Conservation (phyloP, 2,329 filamentous ascomycete species). For the Teratosphaeria viscida region DNA sequence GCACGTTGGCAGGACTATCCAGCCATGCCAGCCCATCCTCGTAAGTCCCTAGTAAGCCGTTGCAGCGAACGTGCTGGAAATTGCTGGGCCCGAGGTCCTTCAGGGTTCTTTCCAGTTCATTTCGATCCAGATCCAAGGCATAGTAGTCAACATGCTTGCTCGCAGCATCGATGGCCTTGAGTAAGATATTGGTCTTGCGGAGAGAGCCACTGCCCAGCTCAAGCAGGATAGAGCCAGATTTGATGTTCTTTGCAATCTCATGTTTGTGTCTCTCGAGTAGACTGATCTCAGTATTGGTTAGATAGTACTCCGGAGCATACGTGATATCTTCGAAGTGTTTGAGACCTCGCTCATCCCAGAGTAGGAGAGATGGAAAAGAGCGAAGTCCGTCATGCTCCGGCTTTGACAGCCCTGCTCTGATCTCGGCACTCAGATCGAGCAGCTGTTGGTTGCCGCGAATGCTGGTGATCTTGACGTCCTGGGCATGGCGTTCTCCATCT, state of each 20-base stretch:
- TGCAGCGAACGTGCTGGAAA: neutral
- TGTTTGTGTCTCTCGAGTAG: neutral
- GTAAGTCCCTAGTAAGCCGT: neutral
- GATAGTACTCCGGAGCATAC: neutral
- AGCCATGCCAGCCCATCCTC: neutral
- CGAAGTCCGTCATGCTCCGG: neutral
- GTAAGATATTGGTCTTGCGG: neutral
- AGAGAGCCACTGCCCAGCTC: slow-evolving; percentile 1
- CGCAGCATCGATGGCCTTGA: slow-evolving; percentile 1
- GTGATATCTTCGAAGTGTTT: slow-evolving; percentile 1
- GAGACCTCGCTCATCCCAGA: slow-evolving; percentile 1
- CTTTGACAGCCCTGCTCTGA: neutral
- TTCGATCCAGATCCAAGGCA: neutral
- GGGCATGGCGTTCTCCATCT: neutral
- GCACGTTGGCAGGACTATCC: neutral
- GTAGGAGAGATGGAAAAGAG: neutral
- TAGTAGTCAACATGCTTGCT: neutral
- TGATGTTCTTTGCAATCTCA: neutral
- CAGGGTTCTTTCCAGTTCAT: neutral
- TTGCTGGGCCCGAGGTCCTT: neutral
- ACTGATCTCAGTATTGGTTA: neutral
- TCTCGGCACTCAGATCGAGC: neutral
- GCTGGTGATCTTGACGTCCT: neutral
- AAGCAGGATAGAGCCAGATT: neutral
- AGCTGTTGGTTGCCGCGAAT: neutral